A percentile compares a stretch with the other conserved stretches of the same genome.
Evolutionary conservation across 1,139 yeast genomes (phyloP).

Genomic region (Petasospora fabianii): DNA sequence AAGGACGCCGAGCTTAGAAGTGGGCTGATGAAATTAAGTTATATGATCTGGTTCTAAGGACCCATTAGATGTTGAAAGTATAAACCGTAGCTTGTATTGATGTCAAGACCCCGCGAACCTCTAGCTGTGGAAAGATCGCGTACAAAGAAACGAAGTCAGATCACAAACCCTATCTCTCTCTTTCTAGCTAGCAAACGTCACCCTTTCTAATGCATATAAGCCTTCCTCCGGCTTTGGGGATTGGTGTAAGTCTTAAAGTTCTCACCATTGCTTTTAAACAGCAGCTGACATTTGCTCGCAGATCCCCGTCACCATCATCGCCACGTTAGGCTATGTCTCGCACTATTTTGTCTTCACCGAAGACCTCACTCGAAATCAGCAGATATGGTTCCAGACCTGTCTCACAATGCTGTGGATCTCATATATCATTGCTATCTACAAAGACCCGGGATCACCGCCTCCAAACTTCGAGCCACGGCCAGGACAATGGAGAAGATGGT

Average conservation of each 20-base stretch:
- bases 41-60: background rate
- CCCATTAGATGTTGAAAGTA: no score
- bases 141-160: no score
- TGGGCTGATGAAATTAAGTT: background rate
- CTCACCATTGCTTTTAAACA: background rate
- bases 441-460: constrained; percentile 60
- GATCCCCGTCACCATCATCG: constrained; percentile 66
- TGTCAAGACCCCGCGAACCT: no score
- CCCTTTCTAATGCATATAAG: no score
- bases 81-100: background rate
- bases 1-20: background rate
- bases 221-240: constrained; percentile 19
- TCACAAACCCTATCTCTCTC: no score
- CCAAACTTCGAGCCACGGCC: constrained; percentile 34
- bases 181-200: no score
- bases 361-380: constrained; percentile 38
- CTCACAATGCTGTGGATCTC: constrained; percentile 67
- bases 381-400: constrained; percentile 46
- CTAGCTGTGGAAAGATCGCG: no score
- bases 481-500: constrained; percentile 55
- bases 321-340: constrained; percentile 60
- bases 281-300: constrained; percentile 20
- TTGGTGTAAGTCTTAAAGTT: constrained; percentile 18
- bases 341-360: constrained; percentile 54
- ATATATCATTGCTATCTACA: constrained; percentile 55